Evolutionary conservation across 2,329 filamentous ascomycete genomes (phyloP).

Genomic region (Trichoderma hamatum): DNA sequence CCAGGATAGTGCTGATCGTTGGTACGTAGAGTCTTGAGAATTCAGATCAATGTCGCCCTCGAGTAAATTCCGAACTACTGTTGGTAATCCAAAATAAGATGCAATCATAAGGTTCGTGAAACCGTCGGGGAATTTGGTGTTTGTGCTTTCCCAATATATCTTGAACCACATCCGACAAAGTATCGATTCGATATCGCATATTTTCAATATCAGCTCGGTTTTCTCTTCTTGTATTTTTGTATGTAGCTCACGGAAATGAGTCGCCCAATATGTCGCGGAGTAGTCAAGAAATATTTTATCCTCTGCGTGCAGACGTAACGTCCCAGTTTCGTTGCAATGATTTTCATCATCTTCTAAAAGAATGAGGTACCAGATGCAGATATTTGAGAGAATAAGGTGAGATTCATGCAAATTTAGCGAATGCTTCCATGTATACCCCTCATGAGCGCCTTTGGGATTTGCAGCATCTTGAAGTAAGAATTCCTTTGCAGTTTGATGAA

Average conservation of each 20-base stretch:
- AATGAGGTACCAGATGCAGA: conserved; percentile 28
- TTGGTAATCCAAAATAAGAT: conserved; percentile 13
- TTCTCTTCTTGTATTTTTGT: background rate
- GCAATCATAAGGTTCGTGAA: conserved; percentile 1
- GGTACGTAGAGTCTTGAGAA: background rate
- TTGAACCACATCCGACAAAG: background rate
- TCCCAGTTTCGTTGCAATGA: background rate
- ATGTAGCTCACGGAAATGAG: conserved; percentile 18
- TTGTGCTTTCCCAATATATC: background rate
- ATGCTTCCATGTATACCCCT: conserved; percentile 25
- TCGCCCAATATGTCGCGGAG: conserved; percentile 26
- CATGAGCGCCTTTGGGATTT: background rate
- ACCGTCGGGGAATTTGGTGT: background rate
- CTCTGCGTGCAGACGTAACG: background rate
- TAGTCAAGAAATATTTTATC: conserved; percentile 26
- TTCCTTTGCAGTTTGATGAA: conserved; percentile 34
- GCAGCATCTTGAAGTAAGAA: conserved; percentile 27
- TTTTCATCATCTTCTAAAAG: background rate
- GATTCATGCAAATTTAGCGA: conserved; percentile 25
- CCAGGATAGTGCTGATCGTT: conserved; percentile 14
- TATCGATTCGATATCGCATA: background rate
- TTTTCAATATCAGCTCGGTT: background rate
- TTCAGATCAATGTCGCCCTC: background rate
- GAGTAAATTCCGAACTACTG: background rate
- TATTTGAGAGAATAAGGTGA: conserved; percentile 27